These are phyloP conservation scores for Asterella californica DNA, from an alignment of 225 moss, liverwort and hornwort species.

Conservation along the genomic window DNA sequence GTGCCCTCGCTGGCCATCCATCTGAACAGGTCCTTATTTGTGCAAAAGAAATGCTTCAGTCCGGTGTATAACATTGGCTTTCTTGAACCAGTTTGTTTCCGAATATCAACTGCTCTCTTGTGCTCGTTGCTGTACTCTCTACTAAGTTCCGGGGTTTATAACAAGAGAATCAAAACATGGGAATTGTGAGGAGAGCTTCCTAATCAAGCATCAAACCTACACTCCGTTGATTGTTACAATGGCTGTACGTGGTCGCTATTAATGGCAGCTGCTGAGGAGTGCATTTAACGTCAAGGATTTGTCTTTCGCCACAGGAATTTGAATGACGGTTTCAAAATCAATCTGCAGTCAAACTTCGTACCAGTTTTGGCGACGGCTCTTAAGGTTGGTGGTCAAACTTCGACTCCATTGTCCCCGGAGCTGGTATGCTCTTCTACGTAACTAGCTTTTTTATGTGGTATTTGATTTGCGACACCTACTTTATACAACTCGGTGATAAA, in stretches of 20 bases:
- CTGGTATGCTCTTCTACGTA: not conserved
- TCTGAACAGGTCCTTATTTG: conserved; percentile 53
- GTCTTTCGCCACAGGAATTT: conserved; percentile 43
- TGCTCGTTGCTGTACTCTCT: not conserved
- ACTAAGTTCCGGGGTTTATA: not conserved
- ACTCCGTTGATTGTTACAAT: not conserved
- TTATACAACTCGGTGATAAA: not conserved
- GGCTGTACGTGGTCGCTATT: not conserved
- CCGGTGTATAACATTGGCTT: not conserved
- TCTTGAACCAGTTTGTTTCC: not conserved
- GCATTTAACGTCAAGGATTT: not conserved
- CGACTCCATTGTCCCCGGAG: not conserved
- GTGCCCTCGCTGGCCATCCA: conserved; percentile 96
- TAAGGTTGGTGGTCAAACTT: conserved; percentile 47
- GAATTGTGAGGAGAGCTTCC: not conserved
- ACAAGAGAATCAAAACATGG: not conserved
- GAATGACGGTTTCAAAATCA: conserved; percentile 83
- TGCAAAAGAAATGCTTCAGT: conserved; percentile 2
- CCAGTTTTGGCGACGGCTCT: conserved; percentile 87
- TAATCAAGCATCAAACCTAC: not conserved
- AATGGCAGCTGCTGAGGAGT: not conserved
- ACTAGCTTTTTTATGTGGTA: not conserved
- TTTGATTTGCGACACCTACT: not conserved
- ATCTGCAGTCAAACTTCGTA: conserved; percentile 84
- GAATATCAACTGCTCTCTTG: not conserved